These are phyloP conservation scores for Bothriochloa decipiens DNA, from an alignment of 176 grass and related monocot species.

Conservation along the genomic window DNA sequence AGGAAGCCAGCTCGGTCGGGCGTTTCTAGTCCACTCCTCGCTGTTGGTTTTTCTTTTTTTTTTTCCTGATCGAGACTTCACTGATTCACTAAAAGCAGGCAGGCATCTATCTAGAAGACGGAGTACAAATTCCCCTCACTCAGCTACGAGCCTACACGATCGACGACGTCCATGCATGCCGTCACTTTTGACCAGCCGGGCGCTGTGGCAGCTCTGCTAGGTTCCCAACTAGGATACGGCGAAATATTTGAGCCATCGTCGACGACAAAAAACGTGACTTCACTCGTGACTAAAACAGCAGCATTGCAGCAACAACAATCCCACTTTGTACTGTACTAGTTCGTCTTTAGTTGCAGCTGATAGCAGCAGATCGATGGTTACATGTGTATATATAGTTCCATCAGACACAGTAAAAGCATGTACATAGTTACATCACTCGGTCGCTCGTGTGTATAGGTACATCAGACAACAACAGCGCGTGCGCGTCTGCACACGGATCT, in stretches of 20 bases:
- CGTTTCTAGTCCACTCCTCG: not conserved
- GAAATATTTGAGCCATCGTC: not conserved
- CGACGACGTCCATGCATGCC: not conserved
- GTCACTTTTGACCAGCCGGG: not conserved
- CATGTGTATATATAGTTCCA: too few species aligned
- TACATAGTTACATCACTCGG: too few species aligned
- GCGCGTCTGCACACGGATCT: too few species aligned
- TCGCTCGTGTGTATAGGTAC: too few species aligned
- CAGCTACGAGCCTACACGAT: not conserved
- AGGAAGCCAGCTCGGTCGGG: not conserved
- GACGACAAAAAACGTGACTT: not conserved
- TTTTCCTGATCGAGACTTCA: not conserved
- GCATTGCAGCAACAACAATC: not conserved
- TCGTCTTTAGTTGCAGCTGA: too few species aligned
- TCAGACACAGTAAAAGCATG: too few species aligned
- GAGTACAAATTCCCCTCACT: not conserved
- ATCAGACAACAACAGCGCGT: too few species aligned
- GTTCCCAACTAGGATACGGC: not conserved
- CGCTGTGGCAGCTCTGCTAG: not conserved
- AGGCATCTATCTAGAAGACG: not conserved
- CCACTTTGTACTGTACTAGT: too few species aligned
- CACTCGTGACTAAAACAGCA: not conserved
- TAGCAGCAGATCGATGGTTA: too few species aligned
- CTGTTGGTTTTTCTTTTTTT: not conserved
- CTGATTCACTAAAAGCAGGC: not conserved